phyloP scores from a whole-genome alignment of 768 basidiomycete genomes.

The Phlebiopsis flavidoalba region DNA sequence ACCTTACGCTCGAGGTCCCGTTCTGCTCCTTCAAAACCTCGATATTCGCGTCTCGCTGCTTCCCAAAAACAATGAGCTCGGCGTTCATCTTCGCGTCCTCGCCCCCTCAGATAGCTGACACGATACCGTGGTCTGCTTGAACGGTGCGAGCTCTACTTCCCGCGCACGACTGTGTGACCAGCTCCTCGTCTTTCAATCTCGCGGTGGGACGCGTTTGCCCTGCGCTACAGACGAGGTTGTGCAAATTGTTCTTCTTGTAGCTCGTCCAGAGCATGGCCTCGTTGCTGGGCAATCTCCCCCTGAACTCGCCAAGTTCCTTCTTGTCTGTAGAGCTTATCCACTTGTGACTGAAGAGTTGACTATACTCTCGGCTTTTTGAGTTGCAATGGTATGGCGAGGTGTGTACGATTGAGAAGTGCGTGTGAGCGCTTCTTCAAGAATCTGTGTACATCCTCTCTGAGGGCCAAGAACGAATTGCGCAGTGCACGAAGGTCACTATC shows the following conservation, averaged over 20 bases:
- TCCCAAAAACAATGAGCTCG: conserved; percentile 48
- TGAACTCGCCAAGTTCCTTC: conserved; percentile 40
- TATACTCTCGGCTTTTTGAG: conserved; percentile 50
- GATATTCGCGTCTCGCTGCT: conserved; percentile 52
- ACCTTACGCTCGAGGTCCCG: conserved; percentile 53
- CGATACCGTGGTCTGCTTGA: no score
- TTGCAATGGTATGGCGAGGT: conserved; percentile 44
- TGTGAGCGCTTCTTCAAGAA: conserved; percentile 47
- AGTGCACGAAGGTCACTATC: conserved; percentile 50
- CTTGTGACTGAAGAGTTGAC: conserved; percentile 42
- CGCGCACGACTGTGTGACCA: conserved; percentile 40
- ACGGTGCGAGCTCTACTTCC: no score
- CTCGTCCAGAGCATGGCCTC: conserved; percentile 32
- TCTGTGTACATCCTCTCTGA: conserved; percentile 60
- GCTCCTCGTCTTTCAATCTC: conserved; percentile 41
- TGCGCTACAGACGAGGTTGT: background rate
- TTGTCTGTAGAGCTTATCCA: conserved; percentile 42
- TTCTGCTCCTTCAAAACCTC: conserved; percentile 74
- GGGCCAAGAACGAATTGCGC: conserved; percentile 39
- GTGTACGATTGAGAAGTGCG: conserved; percentile 40
- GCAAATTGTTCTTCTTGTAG: conserved; percentile 40
- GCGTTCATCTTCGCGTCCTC: conserved; percentile 29
- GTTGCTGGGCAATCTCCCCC: conserved; percentile 37
- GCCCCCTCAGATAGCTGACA: no score
- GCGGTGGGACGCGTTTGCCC: conserved; percentile 25